A percentile compares a stretch with the other conserved stretches of the same genome.
These are phyloP conservation scores for Blastobotrys apis DNA, from an alignment of 1,139 yeast species.

Conservation along the genomic window DNA sequence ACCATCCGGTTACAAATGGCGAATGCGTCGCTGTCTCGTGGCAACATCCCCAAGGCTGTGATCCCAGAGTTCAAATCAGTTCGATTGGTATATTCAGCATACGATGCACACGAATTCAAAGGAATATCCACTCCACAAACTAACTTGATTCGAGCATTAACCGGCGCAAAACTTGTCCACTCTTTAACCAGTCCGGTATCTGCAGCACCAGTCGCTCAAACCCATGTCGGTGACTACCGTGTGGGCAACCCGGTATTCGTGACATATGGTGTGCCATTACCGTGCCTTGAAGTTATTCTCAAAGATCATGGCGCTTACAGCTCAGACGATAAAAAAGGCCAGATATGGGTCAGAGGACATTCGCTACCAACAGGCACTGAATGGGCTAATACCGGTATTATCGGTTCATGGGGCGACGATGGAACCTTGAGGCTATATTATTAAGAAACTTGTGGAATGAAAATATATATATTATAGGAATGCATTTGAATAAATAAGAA, in stretches of 20 bases:
- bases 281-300: constrained; percentile 32
- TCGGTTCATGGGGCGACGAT: constrained; percentile 30
- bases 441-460: constrained; percentile 5
- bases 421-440: constrained; percentile 38
- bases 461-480: neutral
- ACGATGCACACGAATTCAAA: constrained; percentile 13
- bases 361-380: constrained; percentile 22
- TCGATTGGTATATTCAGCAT: constrained; percentile 30
- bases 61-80: constrained; percentile 28
- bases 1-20: constrained; percentile 23
- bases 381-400: constrained; percentile 29
- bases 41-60: constrained; percentile 27
- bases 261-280: constrained; percentile 36
- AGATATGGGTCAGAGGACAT: constrained; percentile 29
- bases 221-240: constrained; percentile 38
- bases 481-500: neutral
- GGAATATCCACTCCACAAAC: constrained; percentile 29
- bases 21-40: constrained; percentile 24
- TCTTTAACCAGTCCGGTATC: constrained; percentile 30
- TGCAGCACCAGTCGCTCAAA: constrained; percentile 37
- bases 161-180: constrained; percentile 37
- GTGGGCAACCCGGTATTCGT: constrained; percentile 18
- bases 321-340: constrained; percentile 25
- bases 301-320: constrained; percentile 21
- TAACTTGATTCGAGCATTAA: constrained; percentile 32